Percentiles rank a stretch among this genome's conserved stretches.
These are phyloP conservation scores for Microthyrium microscopicum DNA, from an alignment of 2,329 filamentous ascomycete species.

Conservation along the genomic window DNA sequence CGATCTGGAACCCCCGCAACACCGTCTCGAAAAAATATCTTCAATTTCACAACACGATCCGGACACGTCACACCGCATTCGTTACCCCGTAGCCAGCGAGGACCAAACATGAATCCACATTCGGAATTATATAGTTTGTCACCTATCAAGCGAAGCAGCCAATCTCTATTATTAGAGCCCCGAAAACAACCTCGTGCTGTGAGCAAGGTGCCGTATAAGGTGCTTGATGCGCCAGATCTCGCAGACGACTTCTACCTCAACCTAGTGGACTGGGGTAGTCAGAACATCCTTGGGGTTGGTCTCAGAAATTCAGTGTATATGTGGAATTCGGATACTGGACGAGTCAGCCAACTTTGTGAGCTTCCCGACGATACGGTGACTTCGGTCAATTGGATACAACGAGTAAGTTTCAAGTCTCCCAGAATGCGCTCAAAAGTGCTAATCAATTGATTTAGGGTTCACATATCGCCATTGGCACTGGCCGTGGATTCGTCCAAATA, in stretches of 20 bases:
- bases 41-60: slow-evolving; percentile 55
- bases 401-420: slow-evolving; percentile 32
- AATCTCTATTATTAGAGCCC: slow-evolving; percentile 82
- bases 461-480: slow-evolving; percentile 86
- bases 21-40: slow-evolving; percentile 93
- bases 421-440: neutral
- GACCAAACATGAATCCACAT: slow-evolving; percentile 74
- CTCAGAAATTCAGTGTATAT: slow-evolving; percentile 90
- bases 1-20: slow-evolving; percentile 71
- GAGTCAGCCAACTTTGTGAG: slow-evolving; percentile 87
- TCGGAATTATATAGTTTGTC: slow-evolving; percentile 94
- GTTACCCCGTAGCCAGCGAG: slow-evolving; percentile 75
- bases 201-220: slow-evolving; percentile 94
- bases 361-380: slow-evolving; percentile 87
- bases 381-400: slow-evolving; percentile 95
- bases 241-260: slow-evolving; percentile 98
- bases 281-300: slow-evolving; percentile 84
- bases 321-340: slow-evolving; percentile 87
- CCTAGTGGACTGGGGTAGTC: slow-evolving; percentile 92
- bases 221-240: slow-evolving; percentile 86
- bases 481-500: slow-evolving; percentile 88
- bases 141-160: slow-evolving; percentile 80
- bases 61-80: slow-evolving; percentile 39
- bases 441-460: slow-evolving; percentile 41
- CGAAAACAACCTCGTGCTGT: slow-evolving; percentile 78